Percentiles rank a stretch among this genome's conserved stretches.
Conservation (phyloP, 257 asterid species). For the Rhazya stricta region DNA sequence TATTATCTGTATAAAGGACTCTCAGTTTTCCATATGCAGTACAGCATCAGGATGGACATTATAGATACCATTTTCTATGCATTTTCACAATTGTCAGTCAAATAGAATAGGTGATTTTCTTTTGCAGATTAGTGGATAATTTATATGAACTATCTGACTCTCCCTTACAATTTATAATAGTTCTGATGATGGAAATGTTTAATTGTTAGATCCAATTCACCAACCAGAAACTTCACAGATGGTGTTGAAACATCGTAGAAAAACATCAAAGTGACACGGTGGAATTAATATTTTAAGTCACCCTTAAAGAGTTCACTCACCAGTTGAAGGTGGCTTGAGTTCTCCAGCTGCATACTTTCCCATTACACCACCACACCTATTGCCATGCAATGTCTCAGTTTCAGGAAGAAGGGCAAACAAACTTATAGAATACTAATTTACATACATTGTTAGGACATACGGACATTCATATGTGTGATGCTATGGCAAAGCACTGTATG, state of each 20-base stretch:
- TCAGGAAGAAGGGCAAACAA: slow-evolving; percentile 5
- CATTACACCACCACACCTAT: slow-evolving; percentile 99
- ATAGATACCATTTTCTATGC: neutral
- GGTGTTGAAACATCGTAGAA: neutral
- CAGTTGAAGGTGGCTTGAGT: slow-evolving; percentile 85
- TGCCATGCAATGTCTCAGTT: slow-evolving; percentile 12
- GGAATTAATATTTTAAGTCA: neutral
- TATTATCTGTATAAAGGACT: neutral
- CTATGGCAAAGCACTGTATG: neutral
- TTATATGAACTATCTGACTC: neutral
- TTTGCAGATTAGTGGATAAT: neutral
- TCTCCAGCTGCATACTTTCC: slow-evolving; percentile 99
- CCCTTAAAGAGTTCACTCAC: slow-evolving; percentile 41
- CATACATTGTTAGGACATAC: neutral
- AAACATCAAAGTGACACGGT: neutral
- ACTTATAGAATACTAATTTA: neutral
- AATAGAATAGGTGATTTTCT: neutral
- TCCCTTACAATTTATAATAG: neutral
- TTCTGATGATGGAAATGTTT: neutral
- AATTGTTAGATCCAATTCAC: neutral
- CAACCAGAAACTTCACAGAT: neutral
- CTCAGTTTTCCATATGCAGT: neutral
- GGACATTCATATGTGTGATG: neutral
- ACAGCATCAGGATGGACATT: neutral
- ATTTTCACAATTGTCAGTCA: neutral